phyloP scores from a whole-genome alignment of 2,329 filamentous ascomycete species.

The Cadophora sp. region DNA sequence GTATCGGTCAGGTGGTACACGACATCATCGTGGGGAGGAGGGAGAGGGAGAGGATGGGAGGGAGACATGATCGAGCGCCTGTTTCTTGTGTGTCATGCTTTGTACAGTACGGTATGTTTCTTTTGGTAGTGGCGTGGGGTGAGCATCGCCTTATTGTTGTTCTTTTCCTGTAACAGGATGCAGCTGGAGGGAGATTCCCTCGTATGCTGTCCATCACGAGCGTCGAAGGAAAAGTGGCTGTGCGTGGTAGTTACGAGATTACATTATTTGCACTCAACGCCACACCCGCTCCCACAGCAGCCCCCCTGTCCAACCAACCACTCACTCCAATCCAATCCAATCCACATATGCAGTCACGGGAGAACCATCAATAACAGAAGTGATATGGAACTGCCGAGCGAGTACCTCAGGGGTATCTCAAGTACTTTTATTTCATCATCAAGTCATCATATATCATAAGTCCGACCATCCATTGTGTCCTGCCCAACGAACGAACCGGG shows the following conservation, averaged over 20 bases:
- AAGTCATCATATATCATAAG: conserved; percentile 28
- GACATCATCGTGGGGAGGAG: conserved; percentile 10
- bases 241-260: conserved; percentile 22
- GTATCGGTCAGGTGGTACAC: conserved; percentile 11
- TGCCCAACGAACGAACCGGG: conserved; percentile 22
- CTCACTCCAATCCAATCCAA: background rate
- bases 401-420: conserved; percentile 21
- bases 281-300: conserved; percentile 16
- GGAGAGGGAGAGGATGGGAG: background rate
- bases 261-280: conserved; percentile 12
- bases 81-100: conserved; percentile 44
- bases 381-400: conserved; percentile 3
- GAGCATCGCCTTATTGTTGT: background rate
- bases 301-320: background rate
- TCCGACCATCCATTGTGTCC: conserved; percentile 23
- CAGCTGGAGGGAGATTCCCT: conserved; percentile 4
- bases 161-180: conserved; percentile 6
- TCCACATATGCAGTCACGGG: background rate
- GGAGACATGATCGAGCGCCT: conserved; percentile 2
- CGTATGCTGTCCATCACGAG: conserved; percentile 32
- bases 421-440: conserved; percentile 24
- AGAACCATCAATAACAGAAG: conserved; percentile 8
- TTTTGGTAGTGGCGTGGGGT: conserved; percentile 12
- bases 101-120: background rate
- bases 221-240: conserved; percentile 28